Base-by-base conservation (phyloP, 176 grass and related monocot species). In the Puccinellia tenuiflora region DNA sequence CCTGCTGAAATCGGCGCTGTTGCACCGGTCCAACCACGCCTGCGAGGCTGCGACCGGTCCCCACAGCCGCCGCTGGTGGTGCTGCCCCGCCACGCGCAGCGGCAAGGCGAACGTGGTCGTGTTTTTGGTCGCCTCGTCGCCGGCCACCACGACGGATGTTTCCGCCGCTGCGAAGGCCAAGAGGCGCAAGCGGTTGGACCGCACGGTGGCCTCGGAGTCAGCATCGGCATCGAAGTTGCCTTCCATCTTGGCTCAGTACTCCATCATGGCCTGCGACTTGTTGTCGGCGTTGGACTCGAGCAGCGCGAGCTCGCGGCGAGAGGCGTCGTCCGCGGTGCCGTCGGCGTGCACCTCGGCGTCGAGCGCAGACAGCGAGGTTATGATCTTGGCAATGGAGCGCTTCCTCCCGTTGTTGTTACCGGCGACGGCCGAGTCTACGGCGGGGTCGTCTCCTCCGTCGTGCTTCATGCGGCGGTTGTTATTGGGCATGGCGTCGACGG, bases 11-110 rank as follows among this genome's bases (percentile, higher is more conserved):
- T 95, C 90, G 3, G 92, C 24, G 78, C 90, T 92, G 71, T 85
- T 93, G 79, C 92, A 98, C 10, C 0, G 12, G 47, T 98, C 95
- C 95, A 92, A 98, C 95, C 95, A 98, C 7, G 88, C 95, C 45
- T 76, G 88, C n/a, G n/a, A n/a, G n/a, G n/a, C n/a, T n/a, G n/a
- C 9, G 95, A 98, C 30, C 95, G 84, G 86, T 94, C 90, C 83
- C 95, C 95, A 98, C 0, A 98, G 88, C 54, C 95, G 73, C 0
- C 95, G 80, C 54, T 93, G 95, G 57, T 94, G 95, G 75, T 77
- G 35, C 4, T 37, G 86, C 24, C 10, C 31, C 9, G 73, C 24
- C 9, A 66, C 43, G 1, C 34, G 59, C 24, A 47, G 52, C 26
- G 79, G 83, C 65, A 60, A 66, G 29, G 85, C 83, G 0, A 70